phyloP scores from a whole-genome alignment of 2,329 filamentous ascomycete genomes.

The Chrysosporium keratinophilum region DNA sequence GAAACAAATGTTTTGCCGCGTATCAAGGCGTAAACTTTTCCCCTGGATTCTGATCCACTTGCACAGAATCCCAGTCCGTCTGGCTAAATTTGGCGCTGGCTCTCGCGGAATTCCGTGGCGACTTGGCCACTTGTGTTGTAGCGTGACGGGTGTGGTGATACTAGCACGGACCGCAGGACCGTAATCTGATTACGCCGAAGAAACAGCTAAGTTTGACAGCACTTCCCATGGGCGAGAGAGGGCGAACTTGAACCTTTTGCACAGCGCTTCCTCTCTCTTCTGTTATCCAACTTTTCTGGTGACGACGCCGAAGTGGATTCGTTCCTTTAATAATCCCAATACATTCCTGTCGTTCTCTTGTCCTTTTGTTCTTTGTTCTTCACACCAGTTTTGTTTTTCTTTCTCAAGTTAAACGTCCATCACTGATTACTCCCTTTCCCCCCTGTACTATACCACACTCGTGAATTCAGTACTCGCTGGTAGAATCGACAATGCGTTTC shows the following conservation, averaged over 20 bases:
- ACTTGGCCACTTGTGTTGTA: neutral
- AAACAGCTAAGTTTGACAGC: neutral
- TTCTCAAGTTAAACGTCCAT: constrained; percentile 1
- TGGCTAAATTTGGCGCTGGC: neutral
- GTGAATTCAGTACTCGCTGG: neutral
- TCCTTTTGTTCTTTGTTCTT: constrained; percentile 6
- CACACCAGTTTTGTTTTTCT: neutral
- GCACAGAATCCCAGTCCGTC: neutral
- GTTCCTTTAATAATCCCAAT: constrained; percentile 3
- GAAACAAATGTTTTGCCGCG: neutral
- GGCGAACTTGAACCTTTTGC: constrained; percentile 3
- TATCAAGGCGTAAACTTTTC: neutral
- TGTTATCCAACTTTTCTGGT: constrained; percentile 2
- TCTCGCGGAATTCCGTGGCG: neutral
- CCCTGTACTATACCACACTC: neutral
- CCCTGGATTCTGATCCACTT: neutral
- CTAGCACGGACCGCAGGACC: neutral
- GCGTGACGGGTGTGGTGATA: constrained; percentile 6
- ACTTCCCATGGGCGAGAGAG: neutral
- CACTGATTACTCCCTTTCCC: neutral
- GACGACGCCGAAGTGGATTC: constrained; percentile 7
- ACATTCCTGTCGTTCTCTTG: constrained; percentile 3
- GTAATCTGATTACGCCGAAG: constrained; percentile 3
- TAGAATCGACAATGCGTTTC: constrained; percentile 36
- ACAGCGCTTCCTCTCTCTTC: neutral